Percentiles rank a stretch among this genome's conserved stretches.
Evolutionary conservation across 1,284 basidiomycete species (phyloP).

Genomic region (Ganoderma sinense): DNA sequence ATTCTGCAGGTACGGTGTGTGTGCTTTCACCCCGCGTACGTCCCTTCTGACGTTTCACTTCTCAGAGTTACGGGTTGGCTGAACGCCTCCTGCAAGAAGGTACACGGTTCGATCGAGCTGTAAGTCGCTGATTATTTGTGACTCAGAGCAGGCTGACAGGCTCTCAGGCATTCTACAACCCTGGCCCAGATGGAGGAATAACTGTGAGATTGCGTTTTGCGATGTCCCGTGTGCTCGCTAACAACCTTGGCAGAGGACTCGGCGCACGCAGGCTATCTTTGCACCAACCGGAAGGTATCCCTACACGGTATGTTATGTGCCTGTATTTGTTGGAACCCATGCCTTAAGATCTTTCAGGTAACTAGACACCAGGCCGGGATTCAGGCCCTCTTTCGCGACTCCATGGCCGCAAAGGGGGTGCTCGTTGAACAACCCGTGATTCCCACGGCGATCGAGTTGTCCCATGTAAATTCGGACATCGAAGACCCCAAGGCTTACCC

Average conservation of each 20-base stretch:
- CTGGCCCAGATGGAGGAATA: constrained; percentile 64
- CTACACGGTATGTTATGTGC: constrained; percentile 54
- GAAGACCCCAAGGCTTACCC: constrained; percentile 58
- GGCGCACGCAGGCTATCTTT: constrained; percentile 7
- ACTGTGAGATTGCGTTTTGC: constrained; percentile 46
- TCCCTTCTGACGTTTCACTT: background rate
- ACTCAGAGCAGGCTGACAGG: background rate
- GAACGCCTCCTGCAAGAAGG: constrained; percentile 69
- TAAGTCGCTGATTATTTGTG: constrained; percentile 41
- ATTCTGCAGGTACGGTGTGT: constrained; percentile 72
- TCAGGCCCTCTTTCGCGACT: constrained; percentile 73
- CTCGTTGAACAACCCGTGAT: constrained; percentile 65
- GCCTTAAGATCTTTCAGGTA: constrained; percentile 45
- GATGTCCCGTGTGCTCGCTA: background rate
- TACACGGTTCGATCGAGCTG: constrained; percentile 73
- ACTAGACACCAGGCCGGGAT: constrained; percentile 80
- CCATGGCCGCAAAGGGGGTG: constrained; percentile 54
- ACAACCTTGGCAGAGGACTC: constrained; percentile 54
- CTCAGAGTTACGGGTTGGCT: constrained; percentile 78
- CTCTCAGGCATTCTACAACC: constrained; percentile 76
- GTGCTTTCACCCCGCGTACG: background rate
- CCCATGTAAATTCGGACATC: constrained; percentile 48
- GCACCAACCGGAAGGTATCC: constrained; percentile 59
- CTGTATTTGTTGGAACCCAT: background rate
- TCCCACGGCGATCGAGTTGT: constrained; percentile 62